Base-by-base conservation (phyloP, 2,329 filamentous ascomycete genomes). In the Dothistroma pini region DNA sequence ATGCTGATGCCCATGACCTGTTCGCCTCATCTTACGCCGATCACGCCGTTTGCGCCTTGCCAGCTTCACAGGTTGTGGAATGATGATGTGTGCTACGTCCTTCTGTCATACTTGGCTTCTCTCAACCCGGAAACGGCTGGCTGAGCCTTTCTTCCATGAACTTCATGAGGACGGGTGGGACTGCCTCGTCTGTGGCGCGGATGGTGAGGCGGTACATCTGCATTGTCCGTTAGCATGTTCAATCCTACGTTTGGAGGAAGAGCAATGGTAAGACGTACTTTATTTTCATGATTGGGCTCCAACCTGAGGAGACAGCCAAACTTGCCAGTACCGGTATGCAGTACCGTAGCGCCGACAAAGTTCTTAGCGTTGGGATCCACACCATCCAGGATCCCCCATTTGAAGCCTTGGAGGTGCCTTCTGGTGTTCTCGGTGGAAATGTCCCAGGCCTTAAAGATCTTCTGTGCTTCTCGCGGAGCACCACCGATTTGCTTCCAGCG, bases 401-500 rank as follows among this genome's bases (percentile, higher is more conserved):
- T 85, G 78, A 97, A 96, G 0, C 92, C 92, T 66, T 91, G 84
- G 0, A 97, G 86, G 2, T 88, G 85, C 66, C 83, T 85, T 54
- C 87, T 80, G 50, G 96, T 88, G 68, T 90, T 92, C 2, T 80
- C 77, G 61, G 89, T 85, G 62, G 83, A 89, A 64, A 96, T 84
- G 65, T 88, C 87, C 12, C 82, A 81, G 16, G 81, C 82, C 58
- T 83, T 82, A 75, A 99, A 96, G 34, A 97, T 91, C 53, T 84
- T 84, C 75, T 99, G 95, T 0, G 90, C 88, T 76, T 99, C 96
- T 32, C 96, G 85, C 0, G 93, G 88, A 1, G 86, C 86, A 5
- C 90, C 91, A 12, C 95, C 95, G 69, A 99, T 97, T 78, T 99
- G 95, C 81, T 96, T 96, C 95, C 95, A 99, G 56, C 96, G 84